These are phyloP conservation scores for Leccinum griseonigrum DNA, from an alignment of 1,284 basidiomycete species.

Conservation along the genomic window DNA sequence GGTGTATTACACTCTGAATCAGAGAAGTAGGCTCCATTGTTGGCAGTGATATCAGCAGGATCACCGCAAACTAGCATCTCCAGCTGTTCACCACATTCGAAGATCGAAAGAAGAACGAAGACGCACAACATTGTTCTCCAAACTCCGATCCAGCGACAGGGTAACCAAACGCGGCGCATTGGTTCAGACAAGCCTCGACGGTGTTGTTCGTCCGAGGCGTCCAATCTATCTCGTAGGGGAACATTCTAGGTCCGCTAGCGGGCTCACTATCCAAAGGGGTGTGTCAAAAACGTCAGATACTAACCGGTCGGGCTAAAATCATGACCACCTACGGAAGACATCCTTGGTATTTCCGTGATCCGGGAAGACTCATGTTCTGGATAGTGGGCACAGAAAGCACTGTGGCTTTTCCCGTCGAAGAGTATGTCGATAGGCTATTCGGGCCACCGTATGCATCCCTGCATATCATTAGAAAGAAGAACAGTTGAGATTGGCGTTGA, in stretches of 20 bases:
- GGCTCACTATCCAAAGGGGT: slow-evolving; percentile 31
- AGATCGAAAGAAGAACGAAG: background rate
- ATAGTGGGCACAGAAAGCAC: slow-evolving; percentile 56
- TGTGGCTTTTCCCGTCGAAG: slow-evolving; percentile 47
- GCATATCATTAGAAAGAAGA: background rate
- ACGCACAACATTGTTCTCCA: slow-evolving; percentile 63
- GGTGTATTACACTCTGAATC: slow-evolving; percentile 54
- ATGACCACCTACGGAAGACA: slow-evolving; percentile 54
- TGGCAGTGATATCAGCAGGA: slow-evolving; percentile 45
- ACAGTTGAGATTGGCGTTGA: slow-evolving; percentile 45
- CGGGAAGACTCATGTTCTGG: slow-evolving; percentile 55
- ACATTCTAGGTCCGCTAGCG: slow-evolving; percentile 39
- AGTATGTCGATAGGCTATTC: slow-evolving; percentile 69
- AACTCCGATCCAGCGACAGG: slow-evolving; percentile 63
- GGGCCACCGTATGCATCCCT: slow-evolving; percentile 71
- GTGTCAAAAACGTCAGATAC: background rate
- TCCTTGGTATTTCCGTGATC: slow-evolving; percentile 61
- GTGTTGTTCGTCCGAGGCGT: slow-evolving; percentile 51
- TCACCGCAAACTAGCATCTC: slow-evolving; percentile 62
- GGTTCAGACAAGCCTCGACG: slow-evolving; percentile 55
- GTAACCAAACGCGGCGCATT: slow-evolving; percentile 65
- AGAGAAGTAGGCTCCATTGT: slow-evolving; percentile 34
- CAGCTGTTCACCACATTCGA: background rate
- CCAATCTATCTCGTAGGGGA: slow-evolving; percentile 60
- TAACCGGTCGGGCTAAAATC: background rate